Evolutionary conservation across 2,329 filamentous ascomycete species (phyloP).

Genomic region (Fusarium mundagurra): DNA sequence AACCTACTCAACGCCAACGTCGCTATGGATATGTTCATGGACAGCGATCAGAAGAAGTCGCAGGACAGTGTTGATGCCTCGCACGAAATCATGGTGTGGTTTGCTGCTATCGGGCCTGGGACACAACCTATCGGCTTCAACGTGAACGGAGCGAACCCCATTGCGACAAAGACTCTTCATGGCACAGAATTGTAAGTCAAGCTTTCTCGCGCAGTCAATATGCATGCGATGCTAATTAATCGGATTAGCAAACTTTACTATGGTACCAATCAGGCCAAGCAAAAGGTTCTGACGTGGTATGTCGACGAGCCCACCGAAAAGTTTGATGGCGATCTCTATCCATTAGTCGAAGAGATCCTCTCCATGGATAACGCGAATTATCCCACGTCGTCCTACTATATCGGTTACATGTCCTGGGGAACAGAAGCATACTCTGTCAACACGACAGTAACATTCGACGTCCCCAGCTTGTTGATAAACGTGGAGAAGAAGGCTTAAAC

Average conservation of each 20-base stretch:
- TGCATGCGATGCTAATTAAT: not conserved
- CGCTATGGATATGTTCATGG: slow-evolving; percentile 68
- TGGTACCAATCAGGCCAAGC: slow-evolving; percentile 52
- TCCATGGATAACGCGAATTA: slow-evolving; percentile 46
- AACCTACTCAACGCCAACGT: slow-evolving; percentile 63
- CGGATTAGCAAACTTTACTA: slow-evolving; percentile 51
- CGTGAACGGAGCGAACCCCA: slow-evolving; percentile 38
- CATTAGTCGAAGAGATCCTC: slow-evolving; percentile 55
- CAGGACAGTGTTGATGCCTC: slow-evolving; percentile 52
- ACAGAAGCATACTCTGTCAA: slow-evolving; percentile 58
- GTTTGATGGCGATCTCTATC: slow-evolving; percentile 59
- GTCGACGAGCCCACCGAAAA: slow-evolving; percentile 47
- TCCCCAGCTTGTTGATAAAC: slow-evolving; percentile 52
- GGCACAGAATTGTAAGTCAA: slow-evolving; percentile 55
- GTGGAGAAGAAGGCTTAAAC: slow-evolving; percentile 35
- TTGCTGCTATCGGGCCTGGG: slow-evolving; percentile 57
- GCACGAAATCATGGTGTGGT: slow-evolving; percentile 68
- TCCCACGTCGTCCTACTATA: slow-evolving; percentile 55
- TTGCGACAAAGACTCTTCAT: slow-evolving; percentile 51
- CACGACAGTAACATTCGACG: slow-evolving; percentile 59
- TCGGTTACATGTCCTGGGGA: slow-evolving; percentile 63
- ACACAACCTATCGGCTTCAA: slow-evolving; percentile 59
- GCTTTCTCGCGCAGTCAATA: not conserved
- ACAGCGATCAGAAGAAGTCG: slow-evolving; percentile 54
- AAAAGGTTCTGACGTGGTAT: slow-evolving; percentile 63